These are phyloP conservation scores for Pichia rugopelliculosa DNA, from an alignment of 805 yeast genomes.

Conservation along the genomic window DNA sequence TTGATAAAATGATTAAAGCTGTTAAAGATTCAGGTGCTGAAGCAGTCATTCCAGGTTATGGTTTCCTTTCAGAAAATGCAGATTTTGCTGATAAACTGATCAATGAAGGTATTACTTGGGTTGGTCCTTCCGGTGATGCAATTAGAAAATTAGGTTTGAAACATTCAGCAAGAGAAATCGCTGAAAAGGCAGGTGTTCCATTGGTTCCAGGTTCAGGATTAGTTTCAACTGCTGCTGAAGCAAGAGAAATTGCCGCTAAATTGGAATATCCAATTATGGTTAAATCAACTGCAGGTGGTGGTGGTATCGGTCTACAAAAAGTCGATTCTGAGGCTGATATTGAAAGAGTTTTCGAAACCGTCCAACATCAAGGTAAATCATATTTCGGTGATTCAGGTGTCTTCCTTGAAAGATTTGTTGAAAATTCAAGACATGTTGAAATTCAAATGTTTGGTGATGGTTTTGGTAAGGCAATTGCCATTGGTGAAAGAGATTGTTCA, in stretches of 20 bases:
- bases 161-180: slow-evolving; percentile 95
- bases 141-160: slow-evolving; percentile 86
- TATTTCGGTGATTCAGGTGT: slow-evolving; percentile 96
- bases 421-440: slow-evolving; percentile 93
- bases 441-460: slow-evolving; percentile 97
- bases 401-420: slow-evolving; percentile 89
- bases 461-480: slow-evolving; percentile 80
- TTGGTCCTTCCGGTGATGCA: slow-evolving; percentile 95
- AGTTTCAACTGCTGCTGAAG: slow-evolving; percentile 64
- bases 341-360: slow-evolving; percentile 79
- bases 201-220: slow-evolving; percentile 96
- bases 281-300: slow-evolving; percentile 98
- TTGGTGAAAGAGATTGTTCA: slow-evolving; percentile 97
- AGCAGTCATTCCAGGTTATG: slow-evolving; percentile 98
- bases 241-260: slow-evolving; percentile 62
- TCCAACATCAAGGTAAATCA: slow-evolving; percentile 86
- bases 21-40: slow-evolving; percentile 80
- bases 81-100: slow-evolving; percentile 88
- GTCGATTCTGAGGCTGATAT: slow-evolving; percentile 80
- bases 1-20: slow-evolving; percentile 79
- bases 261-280: slow-evolving; percentile 91
- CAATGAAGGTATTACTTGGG: slow-evolving; percentile 77
- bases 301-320: slow-evolving; percentile 95
- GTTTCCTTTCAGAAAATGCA: slow-evolving; percentile 93
- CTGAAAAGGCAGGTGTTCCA: slow-evolving; percentile 87